Evolutionary conservation across 495 filamentous ascomycete genomes (phyloP), one percentile per base, ranked within the genome.

Genomic region (Podospora comata): DNA sequence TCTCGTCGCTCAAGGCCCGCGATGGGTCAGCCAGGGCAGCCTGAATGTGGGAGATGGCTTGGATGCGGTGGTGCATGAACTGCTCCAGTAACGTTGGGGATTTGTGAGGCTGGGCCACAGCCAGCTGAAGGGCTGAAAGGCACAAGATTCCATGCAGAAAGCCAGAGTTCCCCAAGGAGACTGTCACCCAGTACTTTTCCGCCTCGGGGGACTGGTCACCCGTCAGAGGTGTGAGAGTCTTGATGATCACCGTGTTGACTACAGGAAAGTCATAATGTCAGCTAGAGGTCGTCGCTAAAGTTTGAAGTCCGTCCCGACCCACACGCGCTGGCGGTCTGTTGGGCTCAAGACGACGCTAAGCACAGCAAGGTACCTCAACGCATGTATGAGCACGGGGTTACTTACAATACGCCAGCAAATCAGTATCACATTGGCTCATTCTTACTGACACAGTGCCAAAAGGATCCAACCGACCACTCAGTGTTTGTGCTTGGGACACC

Each of bases 11-110:
- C 18, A 70, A 23, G 0, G 65, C 65, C 1, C 15, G 20, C 3
- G 67, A 16, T 26, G 65, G 53, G 53, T 63, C 64, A 3, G 54
- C 32, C 5, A 72, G 48, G 39, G 60, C 57, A 1, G 27, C 18
- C 5, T 70, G 67, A 61, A 72, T 64, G 5, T 68, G 65, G 0
- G 55, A 23, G 18, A 72, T 72, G 65, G 71, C 65, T 20, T 61
- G 55, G n/a, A 70, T 19, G 5, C 71, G 56, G 59, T 72, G 71
- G 54, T 72, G 62, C 65, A 72, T 70, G 68, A 70, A 69, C 3
- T 65, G 65, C 30, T 70, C 63, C 39, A 70, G 34, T 1, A 63
- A 48, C 15, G 19, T 18, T 15, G 34, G 48, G 58, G 61, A 60
- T 26, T 54, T 57, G 19, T 65, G 39, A 13, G 64, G 65, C 5